These are phyloP conservation scores for Phaffia rhodozyma DNA, from an alignment of 1,284 basidiomycete species.

Conservation along the genomic window DNA sequence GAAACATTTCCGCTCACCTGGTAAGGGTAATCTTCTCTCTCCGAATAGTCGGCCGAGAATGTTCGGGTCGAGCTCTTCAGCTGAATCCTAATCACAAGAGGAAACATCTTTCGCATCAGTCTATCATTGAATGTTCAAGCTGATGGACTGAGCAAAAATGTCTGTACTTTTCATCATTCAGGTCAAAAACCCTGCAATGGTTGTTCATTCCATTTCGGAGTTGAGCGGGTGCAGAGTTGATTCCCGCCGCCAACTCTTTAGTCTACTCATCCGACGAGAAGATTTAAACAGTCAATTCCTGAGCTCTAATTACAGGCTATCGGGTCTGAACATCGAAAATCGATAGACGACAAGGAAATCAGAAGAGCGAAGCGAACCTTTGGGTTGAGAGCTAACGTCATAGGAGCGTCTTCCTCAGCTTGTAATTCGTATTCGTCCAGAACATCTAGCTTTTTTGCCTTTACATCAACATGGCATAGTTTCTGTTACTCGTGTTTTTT, in stretches of 20 bases:
- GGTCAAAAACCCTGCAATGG: conserved; percentile 62
- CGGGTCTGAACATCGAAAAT: neutral
- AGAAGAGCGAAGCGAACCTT: conserved; percentile 32
- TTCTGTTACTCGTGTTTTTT: conserved; percentile 40
- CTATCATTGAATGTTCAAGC: neutral
- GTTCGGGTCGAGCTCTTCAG: conserved; percentile 49
- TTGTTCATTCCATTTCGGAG: conserved; percentile 57
- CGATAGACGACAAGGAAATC: neutral
- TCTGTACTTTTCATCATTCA: conserved; percentile 46
- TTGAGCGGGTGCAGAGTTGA: conserved; percentile 59
- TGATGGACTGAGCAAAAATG: conserved; percentile 26
- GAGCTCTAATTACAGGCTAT: neutral
- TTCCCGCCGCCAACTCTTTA: conserved; percentile 58
- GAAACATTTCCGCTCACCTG: conserved; percentile 46
- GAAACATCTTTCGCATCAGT: neutral
- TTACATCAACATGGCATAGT: conserved; percentile 53
- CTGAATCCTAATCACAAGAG: conserved; percentile 40
- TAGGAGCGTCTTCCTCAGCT: conserved; percentile 75
- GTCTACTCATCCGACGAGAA: conserved; percentile 31
- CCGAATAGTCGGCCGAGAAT: conserved; percentile 37
- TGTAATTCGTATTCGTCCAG: conserved; percentile 61
- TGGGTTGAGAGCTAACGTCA: conserved; percentile 69
- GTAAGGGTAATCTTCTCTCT: conserved; percentile 70
- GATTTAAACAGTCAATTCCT: neutral
- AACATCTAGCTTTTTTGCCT: conserved; percentile 47